phyloP scores from a whole-genome alignment of 768 basidiomycete genomes.

The Podaxis mareebaensis region DNA sequence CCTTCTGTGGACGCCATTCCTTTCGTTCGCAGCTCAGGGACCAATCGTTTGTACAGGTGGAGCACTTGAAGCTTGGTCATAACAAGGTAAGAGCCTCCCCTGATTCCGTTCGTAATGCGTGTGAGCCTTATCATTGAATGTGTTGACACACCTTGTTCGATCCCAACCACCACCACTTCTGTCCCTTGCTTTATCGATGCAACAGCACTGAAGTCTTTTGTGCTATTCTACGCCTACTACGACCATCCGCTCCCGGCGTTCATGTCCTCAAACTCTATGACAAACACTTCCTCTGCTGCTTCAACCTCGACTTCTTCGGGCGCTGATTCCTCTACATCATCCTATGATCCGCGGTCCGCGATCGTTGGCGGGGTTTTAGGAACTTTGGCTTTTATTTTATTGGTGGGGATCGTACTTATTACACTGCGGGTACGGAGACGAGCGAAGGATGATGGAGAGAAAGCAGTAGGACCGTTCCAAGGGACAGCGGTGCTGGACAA shows the following conservation, averaged over 20 bases:
- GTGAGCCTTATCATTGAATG: background rate
- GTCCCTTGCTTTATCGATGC: background rate
- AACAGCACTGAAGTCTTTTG: background rate
- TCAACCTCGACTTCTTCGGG: slow-evolving; percentile 14
- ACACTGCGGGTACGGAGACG: slow-evolving; percentile 35
- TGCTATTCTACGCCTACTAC: slow-evolving; percentile 5
- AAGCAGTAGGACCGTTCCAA: slow-evolving; percentile 28
- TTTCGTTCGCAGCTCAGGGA: slow-evolving; percentile 29
- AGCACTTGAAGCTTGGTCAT: background rate
- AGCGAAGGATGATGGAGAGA: slow-evolving; percentile 17
- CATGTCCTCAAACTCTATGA: slow-evolving; percentile 13
- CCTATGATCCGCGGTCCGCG: slow-evolving; percentile 30
- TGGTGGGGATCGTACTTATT: slow-evolving; percentile 31
- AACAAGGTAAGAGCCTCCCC: slow-evolving; percentile 2
- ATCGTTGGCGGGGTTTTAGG: slow-evolving; percentile 32
- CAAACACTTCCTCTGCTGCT: slow-evolving; percentile 16
- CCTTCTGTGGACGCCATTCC: slow-evolving; percentile 31
- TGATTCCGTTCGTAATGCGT: background rate
- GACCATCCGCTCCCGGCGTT: background rate
- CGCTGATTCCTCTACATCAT: slow-evolving; percentile 13
- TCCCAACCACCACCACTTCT: background rate
- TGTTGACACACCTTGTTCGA: background rate
- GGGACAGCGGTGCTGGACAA: slow-evolving; percentile 29
- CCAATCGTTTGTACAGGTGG: background rate
- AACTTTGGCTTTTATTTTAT: slow-evolving; percentile 29